phyloP scores from a whole-genome alignment of 192 early-diverging fungal species.

The Irineochytrium annulatum region DNA sequence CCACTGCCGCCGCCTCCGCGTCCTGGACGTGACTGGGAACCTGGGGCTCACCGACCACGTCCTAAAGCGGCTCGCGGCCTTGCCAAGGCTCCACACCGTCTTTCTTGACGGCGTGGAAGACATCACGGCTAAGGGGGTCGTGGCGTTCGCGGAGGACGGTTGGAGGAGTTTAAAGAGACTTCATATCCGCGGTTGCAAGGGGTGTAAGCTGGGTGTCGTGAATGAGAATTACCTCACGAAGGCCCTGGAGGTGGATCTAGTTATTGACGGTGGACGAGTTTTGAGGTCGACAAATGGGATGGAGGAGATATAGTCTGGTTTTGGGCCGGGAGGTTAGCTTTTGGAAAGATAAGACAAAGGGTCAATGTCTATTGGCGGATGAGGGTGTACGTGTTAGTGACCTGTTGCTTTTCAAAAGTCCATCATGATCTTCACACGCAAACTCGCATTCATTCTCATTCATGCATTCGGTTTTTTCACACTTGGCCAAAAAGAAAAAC shows the following conservation, averaged over 20 bases:
- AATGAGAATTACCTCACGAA: constrained; percentile 27
- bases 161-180: constrained; percentile 32
- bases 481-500: too few relatives aligned
- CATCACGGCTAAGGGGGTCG: constrained; percentile 26
- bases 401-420: too few relatives aligned
- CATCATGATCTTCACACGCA: too few relatives aligned
- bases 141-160: constrained; percentile 34
- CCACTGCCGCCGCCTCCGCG: constrained; percentile 13
- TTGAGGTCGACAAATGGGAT: too few relatives aligned
- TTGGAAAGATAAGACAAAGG: too few relatives aligned
- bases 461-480: too few relatives aligned
- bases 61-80: constrained; percentile 13
- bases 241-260: constrained; percentile 33
- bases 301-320: too few relatives aligned
- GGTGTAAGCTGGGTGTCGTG: constrained; percentile 12
- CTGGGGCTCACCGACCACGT: constrained; percentile 37
- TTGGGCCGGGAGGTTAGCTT: too few relatives aligned
- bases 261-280: constrained; percentile 36
- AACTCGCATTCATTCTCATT: too few relatives aligned
- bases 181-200: constrained; percentile 38
- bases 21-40: constrained; percentile 42
- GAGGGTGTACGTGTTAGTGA: too few relatives aligned
- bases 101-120: constrained; percentile 34
- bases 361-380: too few relatives aligned
- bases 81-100: constrained; percentile 37